These are phyloP conservation scores for Geotrichum carabidarum DNA, from an alignment of 1,139 yeast genomes.

Conservation along the genomic window DNA sequence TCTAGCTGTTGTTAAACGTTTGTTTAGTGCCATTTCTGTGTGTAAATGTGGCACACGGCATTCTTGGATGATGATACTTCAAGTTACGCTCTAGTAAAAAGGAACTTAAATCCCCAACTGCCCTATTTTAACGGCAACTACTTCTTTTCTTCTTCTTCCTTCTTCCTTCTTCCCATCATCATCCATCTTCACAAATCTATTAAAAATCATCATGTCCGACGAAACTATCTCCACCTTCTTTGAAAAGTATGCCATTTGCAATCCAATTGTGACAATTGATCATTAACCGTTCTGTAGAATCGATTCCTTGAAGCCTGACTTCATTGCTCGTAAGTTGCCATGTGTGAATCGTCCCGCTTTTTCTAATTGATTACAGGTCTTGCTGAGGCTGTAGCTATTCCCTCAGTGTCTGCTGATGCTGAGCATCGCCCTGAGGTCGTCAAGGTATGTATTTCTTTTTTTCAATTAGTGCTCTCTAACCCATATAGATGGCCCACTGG, in stretches of 20 bases:
- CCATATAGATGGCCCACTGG: conserved; percentile 66
- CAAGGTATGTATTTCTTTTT: conserved; percentile 6
- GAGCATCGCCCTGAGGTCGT: conserved; percentile 78
- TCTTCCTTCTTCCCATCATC: neutral
- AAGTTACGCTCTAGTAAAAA: too few relatives aligned
- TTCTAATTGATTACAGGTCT: conserved; percentile 42
- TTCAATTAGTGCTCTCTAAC: neutral
- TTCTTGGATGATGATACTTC: too few relatives aligned
- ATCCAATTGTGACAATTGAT: neutral
- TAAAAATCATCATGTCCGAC: conserved; percentile 24
- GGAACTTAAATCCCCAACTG: too few relatives aligned
- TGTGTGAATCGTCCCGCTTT: neutral
- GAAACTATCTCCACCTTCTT: conserved; percentile 23
- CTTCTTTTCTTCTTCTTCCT: neutral
- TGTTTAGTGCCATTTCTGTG: neutral
- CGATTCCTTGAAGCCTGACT: conserved; percentile 34
- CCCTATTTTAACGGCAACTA: too few relatives aligned
- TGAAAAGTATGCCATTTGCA: conserved; percentile 22
- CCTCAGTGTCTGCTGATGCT: conserved; percentile 92
- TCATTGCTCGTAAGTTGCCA: conserved; percentile 30
- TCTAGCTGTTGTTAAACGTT: neutral
- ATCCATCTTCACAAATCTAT: neutral
- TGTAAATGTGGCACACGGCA: too few relatives aligned
- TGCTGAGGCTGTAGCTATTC: conserved; percentile 82
- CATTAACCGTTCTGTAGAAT: conserved; percentile 23